phyloP scores from a whole-genome alignment of 2,329 filamentous ascomycete species.

The Cordyceps militaris region DNA sequence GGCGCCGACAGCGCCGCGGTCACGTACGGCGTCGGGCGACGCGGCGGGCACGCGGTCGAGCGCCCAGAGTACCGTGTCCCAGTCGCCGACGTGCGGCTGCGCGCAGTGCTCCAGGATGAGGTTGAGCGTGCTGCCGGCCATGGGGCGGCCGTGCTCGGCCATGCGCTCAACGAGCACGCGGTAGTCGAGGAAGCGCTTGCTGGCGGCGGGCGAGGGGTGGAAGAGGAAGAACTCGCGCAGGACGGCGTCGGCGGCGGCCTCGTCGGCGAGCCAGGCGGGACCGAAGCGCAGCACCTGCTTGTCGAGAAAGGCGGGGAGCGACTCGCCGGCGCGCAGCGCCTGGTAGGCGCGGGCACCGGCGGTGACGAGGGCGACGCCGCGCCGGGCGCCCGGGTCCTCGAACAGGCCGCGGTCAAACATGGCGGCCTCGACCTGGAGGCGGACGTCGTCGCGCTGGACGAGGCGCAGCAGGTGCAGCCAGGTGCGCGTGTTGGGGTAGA shows the following conservation, averaged over 20 bases:
- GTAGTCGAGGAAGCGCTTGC: slow-evolving; percentile 22
- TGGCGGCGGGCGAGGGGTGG: slow-evolving; percentile 19
- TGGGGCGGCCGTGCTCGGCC: slow-evolving; percentile 16
- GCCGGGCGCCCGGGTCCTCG: slow-evolving; percentile 27
- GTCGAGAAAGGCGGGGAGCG: slow-evolving; percentile 31
- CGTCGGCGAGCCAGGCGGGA: slow-evolving; percentile 34
- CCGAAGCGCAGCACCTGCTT: slow-evolving; percentile 39
- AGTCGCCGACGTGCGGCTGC: slow-evolving; percentile 19
- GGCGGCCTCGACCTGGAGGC: slow-evolving; percentile 36
- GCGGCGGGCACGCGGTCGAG: slow-evolving; percentile 18
- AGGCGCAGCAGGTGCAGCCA: slow-evolving; percentile 44
- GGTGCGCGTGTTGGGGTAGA: slow-evolving; percentile 36
- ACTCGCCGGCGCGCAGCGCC: slow-evolving; percentile 30
- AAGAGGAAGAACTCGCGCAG: slow-evolving; percentile 37
- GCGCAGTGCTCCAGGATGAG: slow-evolving; percentile 29
- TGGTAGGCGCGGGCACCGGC: slow-evolving; percentile 36
- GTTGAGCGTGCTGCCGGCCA: slow-evolving; percentile 31
- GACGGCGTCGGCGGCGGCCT: slow-evolving; percentile 29
- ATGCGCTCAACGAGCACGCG: slow-evolving; percentile 22
- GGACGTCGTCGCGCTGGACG: slow-evolving; percentile 52
- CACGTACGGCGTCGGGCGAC: slow-evolving; percentile 8
- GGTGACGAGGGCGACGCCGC: slow-evolving; percentile 35
- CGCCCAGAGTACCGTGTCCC: slow-evolving; percentile 27
- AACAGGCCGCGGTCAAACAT: slow-evolving; percentile 42
- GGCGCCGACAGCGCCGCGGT: slow-evolving; percentile 21